Evolutionary conservation across 768 basidiomycete genomes (phyloP).

Genomic region (Gloeophyllum trabeum): DNA sequence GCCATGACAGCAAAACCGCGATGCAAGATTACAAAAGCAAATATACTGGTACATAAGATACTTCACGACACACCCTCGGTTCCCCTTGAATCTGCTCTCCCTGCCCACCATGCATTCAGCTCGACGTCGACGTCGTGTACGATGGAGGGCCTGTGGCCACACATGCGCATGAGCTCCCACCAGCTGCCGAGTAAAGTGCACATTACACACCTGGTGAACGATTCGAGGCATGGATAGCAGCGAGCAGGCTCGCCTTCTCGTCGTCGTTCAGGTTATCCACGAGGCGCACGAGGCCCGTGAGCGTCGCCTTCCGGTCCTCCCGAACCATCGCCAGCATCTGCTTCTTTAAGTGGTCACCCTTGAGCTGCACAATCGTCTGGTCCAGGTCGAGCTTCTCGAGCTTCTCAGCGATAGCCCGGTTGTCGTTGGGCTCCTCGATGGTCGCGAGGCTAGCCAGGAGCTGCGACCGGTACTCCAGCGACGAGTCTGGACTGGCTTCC

Average conservation of each 20-base stretch:
- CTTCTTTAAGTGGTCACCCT: constrained; percentile 56
- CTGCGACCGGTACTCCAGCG: constrained; percentile 52
- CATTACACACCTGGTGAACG: constrained; percentile 54
- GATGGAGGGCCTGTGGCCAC: constrained; percentile 26
- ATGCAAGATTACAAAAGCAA: background rate
- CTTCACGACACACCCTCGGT: too few relatives aligned
- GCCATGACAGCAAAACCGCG: background rate
- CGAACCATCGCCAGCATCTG: constrained; percentile 57
- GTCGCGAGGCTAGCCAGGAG: constrained; percentile 53
- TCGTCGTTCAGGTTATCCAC: constrained; percentile 67
- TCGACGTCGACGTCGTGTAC: constrained; percentile 13
- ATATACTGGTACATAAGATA: background rate
- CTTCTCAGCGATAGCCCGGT: constrained; percentile 47
- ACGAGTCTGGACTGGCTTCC: constrained; percentile 61
- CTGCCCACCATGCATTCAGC: background rate
- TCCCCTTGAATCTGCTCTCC: background rate
- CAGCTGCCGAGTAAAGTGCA: too few relatives aligned
- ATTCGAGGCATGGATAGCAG: constrained; percentile 45
- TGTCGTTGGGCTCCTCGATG: constrained; percentile 37
- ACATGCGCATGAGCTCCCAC: too few relatives aligned
- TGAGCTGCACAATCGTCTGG: constrained; percentile 50
- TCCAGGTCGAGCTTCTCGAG: constrained; percentile 66
- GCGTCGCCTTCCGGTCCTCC: constrained; percentile 66
- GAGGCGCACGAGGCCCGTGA: constrained; percentile 64
- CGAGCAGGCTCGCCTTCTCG: constrained; percentile 51